Evolutionary conservation across 805 yeast species (phyloP).

Genomic region (Hanseniaspora lindneri): DNA sequence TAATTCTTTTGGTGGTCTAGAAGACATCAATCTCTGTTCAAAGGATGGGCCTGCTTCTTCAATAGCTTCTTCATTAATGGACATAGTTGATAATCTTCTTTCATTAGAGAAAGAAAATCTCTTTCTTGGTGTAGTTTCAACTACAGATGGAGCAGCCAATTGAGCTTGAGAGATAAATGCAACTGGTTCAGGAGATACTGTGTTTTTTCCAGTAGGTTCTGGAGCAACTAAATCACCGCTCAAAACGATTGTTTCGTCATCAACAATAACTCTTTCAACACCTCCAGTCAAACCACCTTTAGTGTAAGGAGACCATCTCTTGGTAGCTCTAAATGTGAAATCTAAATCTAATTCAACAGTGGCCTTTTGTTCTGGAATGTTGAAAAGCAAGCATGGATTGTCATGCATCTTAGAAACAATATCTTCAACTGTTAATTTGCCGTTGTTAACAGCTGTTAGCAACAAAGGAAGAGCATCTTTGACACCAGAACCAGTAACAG

Average conservation of each 20-base stretch:
- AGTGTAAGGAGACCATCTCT: conserved; percentile 45
- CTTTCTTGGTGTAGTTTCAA: conserved; percentile 32
- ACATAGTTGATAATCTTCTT: conserved; percentile 30
- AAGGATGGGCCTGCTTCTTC: conserved; percentile 36
- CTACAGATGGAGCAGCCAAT: conserved; percentile 24
- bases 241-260: conserved; percentile 66
- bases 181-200: conserved; percentile 24
- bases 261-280: conserved; percentile 75
- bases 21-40: conserved; percentile 45
- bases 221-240: conserved; percentile 62
- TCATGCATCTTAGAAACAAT: conserved; percentile 63
- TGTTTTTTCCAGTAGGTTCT: conserved; percentile 46
- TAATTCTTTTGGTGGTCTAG: conserved; percentile 60
- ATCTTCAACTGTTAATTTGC: conserved; percentile 59
- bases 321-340: conserved; percentile 36
- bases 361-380: conserved; percentile 69
- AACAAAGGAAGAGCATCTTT: conserved; percentile 72
- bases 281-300: conserved; percentile 56
- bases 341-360: conserved; percentile 74
- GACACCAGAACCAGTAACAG: conserved; percentile 64
- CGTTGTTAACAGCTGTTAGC: conserved; percentile 64
- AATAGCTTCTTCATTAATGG: conserved; percentile 26
- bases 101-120: conserved; percentile 44
- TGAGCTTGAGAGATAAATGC: conserved; percentile 36
- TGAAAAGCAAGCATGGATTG: conserved; percentile 72